These are phyloP conservation scores for Lactifluus piperatus DNA, from an alignment of 768 basidiomycete species.

Conservation along the genomic window DNA sequence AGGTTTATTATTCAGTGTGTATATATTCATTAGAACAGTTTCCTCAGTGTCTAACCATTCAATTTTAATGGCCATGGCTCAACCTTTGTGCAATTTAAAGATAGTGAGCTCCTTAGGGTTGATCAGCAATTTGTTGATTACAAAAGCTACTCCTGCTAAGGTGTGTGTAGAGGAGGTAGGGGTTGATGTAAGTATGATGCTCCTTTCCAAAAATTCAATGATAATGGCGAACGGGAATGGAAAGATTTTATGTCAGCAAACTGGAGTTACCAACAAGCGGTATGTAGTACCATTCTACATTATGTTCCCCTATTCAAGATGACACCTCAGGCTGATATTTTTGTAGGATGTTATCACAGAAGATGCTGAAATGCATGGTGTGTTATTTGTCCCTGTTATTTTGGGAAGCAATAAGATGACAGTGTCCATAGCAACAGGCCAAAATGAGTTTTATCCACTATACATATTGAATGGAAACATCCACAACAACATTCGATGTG, in stretches of 20 bases:
- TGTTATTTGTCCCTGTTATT: slow-evolving; percentile 19
- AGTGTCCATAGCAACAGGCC: slow-evolving; percentile 23
- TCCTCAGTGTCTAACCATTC: slow-evolving; percentile 16
- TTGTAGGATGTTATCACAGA: not conserved
- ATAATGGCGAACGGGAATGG: too few species aligned
- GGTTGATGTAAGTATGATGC: not conserved
- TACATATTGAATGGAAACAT: slow-evolving; percentile 24
- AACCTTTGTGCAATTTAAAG: not conserved
- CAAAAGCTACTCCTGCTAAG: not conserved
- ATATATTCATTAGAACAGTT: not conserved
- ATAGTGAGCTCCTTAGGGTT: fast-evolving
- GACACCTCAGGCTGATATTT: too few species aligned
- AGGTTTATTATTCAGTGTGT: not conserved
- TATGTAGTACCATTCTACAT: too few species aligned
- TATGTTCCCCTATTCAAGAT: too few species aligned
- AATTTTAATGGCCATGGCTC: not conserved
- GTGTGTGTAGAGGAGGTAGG: not conserved
- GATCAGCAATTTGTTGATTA: not conserved
- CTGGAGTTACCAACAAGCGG: too few species aligned
- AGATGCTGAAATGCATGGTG: slow-evolving; percentile 6
- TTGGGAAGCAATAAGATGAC: slow-evolving; percentile 26
- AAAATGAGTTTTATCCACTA: slow-evolving; percentile 22
- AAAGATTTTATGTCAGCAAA: too few species aligned
- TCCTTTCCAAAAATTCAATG: too few species aligned
- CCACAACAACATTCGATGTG: slow-evolving; percentile 19